A percentile compares a stretch with the other conserved stretches of the same genome.
phyloP scores from a whole-genome alignment of 106 monocot species.

The Dendrobium nobile region DNA sequence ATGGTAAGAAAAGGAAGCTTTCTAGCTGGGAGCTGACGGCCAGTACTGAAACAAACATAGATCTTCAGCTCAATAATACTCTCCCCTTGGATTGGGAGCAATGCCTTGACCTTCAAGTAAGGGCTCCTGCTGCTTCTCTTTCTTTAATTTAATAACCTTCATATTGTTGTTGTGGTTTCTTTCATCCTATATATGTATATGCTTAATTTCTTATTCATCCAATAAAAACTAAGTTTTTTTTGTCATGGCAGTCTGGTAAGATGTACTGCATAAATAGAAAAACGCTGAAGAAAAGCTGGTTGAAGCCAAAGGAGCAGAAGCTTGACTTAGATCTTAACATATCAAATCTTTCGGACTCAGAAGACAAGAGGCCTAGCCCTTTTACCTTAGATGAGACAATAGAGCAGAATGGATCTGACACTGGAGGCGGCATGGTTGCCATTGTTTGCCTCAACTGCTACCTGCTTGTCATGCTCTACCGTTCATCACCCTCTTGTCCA shows the following conservation, averaged over 20 bases:
- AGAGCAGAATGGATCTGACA: not conserved
- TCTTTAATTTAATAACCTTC: not conserved
- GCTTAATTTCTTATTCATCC: not conserved
- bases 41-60: conserved; percentile 21
- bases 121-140: conserved; percentile 13
- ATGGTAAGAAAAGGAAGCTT: conserved; percentile 50
- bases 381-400: conserved; percentile 8
- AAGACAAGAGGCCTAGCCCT: not conserved
- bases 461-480: conserved; percentile 85
- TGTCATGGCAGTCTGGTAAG: conserved; percentile 43
- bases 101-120: conserved; percentile 65
- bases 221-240: not conserved
- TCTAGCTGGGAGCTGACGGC: conserved; percentile 13
- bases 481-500: conserved; percentile 78
- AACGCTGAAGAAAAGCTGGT: conserved; percentile 53
- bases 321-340: conserved; percentile 65
- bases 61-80: conserved; percentile 52
- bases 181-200: not conserved
- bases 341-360: conserved; percentile 18
- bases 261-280: conserved; percentile 75
- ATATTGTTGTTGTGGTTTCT: too few relatives aligned
- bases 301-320: conserved; percentile 46
- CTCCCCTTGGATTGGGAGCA: conserved; percentile 77
- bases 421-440: conserved; percentile 48
- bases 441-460: conserved; percentile 79